Evolutionary conservation across 768 basidiomycete species (phyloP), one percentile per base, ranked within the genome.

Genomic region (Kwoniella newhampshirensis): DNA sequence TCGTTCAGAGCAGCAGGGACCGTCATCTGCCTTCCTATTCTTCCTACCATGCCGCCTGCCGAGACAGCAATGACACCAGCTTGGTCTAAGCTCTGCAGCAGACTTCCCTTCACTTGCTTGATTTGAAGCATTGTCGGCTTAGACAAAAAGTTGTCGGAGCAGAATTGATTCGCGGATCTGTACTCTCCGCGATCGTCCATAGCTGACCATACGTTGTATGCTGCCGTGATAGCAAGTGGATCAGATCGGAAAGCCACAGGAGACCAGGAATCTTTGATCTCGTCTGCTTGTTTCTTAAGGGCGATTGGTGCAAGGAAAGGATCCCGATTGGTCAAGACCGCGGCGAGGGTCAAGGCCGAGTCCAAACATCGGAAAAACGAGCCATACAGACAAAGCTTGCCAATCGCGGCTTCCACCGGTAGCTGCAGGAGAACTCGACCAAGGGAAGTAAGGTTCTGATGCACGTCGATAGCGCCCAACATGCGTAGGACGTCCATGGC

Each of bases 301-400:
- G 86, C 84, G 75, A 87, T 82, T 0, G 93, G 93, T 0, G 86
- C 83, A 54, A 93, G 75, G 81, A 96, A 97, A 4, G 92, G 90
- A 57, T 94, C 91, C 28, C 92, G 87, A 64, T 89, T 88, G 13
- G 88, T 85, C 63, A 96, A 78, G 66, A 96, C 86, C 5, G 91
- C 90, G n/a, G 93, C 92, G 45, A 96, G 82, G 4, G 91, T 89
- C 60, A 97, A 54, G 28, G 75, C 75, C 26, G 63, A 83, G 73
- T 92, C 88, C 39, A 97, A 80, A 76, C 92, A 96, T 57, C 87
- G 84, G 85, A 94, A 94, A 80, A 96, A 89, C 69, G 86, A 84
- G 17, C 93, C 93, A 74, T 86, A 91, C 3, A 97, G 81, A 50
- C 91, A 87, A 46, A 97, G 80, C 54, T 91, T 86, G 48, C 91